These are phyloP conservation scores for Gentiana macrophylla DNA, from an alignment of 257 asterid genomes.

Conservation along the genomic window DNA sequence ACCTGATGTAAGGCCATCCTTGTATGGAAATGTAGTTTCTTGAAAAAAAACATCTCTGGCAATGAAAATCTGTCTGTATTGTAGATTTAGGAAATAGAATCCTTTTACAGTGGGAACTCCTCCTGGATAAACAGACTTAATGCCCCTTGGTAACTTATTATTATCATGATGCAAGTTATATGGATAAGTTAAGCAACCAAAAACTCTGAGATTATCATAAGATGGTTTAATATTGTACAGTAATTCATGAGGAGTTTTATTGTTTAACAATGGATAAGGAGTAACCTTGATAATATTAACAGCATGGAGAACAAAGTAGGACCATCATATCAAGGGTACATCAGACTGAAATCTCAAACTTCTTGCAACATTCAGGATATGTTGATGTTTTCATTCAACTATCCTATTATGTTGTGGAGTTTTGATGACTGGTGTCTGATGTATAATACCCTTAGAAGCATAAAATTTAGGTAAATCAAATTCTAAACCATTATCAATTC, in stretches of 20 bases:
- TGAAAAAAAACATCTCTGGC: neutral
- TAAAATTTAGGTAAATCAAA: neutral
- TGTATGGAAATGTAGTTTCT: no score
- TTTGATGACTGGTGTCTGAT: neutral
- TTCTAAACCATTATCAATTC: neutral
- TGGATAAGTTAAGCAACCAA: no score
- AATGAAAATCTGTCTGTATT: no score
- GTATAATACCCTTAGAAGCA: neutral
- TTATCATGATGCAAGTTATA: no score
- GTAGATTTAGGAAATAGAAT: no score
- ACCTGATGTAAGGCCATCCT: no score
- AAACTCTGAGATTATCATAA: no score
- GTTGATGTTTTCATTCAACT: neutral
- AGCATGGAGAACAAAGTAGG: neutral
- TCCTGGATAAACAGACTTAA: no score
- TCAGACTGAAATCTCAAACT: neutral
- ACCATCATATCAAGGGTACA: neutral
- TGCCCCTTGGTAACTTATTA: no score
- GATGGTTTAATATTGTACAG: no score
- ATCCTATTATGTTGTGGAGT: neutral
- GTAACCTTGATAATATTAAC: neutral
- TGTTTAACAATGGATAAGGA: neutral
- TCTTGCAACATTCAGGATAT: neutral
- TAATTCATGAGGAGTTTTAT: neutral
- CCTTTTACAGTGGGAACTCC: no score